A percentile compares a stretch with the other conserved stretches of the same genome.
Evolutionary conservation across 305 asterid genomes (phyloP).

Genomic region (Fraxinus sp.): DNA sequence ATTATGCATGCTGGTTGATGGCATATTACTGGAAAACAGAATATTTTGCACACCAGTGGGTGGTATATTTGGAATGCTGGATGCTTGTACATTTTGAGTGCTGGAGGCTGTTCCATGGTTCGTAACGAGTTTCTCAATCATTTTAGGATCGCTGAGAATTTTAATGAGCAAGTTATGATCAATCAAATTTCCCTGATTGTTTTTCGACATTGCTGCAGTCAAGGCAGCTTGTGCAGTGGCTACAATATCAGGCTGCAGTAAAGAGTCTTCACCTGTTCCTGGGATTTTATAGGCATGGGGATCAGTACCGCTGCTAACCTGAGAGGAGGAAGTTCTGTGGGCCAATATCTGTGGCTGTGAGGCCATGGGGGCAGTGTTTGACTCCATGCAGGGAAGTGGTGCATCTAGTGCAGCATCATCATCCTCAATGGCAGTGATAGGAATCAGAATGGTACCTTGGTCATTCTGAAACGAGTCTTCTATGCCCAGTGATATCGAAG

Average conservation of each 20-base stretch:
- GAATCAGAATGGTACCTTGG: constrained; percentile 39
- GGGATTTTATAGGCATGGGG: constrained; percentile 16
- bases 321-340: constrained; percentile 24
- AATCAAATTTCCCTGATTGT: constrained; percentile 33
- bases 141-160: constrained; percentile 53
- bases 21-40: background rate
- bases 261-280: background rate
- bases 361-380: constrained; percentile 6
- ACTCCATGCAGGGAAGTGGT: constrained; percentile 12
- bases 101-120: constrained; percentile 28
- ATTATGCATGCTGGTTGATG: constrained; percentile 17
- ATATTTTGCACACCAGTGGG: background rate
- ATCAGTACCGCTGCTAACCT: constrained; percentile 10
- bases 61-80: background rate
- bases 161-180: constrained; percentile 51
- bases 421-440: constrained; percentile 61
- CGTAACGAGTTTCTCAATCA: constrained; percentile 41
- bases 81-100: constrained; percentile 21
- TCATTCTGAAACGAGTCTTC: constrained; percentile 31
- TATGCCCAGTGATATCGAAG: constrained; percentile 21
- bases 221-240: constrained; percentile 41
- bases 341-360: constrained; percentile 23
- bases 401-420: constrained; percentile 34
- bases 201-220: constrained; percentile 25
- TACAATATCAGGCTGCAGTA: constrained; percentile 32